A percentile compares a stretch with the other conserved stretches of the same genome.
Conservation (phyloP, 148 eudicot genomes). For the Selenicereus undatus region DNA sequence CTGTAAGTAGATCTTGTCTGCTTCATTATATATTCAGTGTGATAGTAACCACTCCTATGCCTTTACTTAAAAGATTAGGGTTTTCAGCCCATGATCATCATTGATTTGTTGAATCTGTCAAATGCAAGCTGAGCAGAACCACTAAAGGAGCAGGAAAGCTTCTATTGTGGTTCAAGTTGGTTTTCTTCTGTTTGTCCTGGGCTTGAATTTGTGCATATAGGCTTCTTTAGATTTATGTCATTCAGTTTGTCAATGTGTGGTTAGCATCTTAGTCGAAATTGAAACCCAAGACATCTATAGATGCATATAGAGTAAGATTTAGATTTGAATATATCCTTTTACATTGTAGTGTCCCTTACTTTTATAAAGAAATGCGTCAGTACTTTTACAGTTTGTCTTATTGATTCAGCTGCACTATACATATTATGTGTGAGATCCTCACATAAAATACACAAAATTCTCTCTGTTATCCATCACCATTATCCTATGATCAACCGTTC, state of each 20-base stretch:
- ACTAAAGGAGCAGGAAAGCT: not conserved
- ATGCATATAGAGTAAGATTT: not conserved
- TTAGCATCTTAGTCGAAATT: not conserved
- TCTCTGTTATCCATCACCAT: too few relatives aligned
- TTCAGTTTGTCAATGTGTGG: not conserved
- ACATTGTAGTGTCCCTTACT: too few relatives aligned
- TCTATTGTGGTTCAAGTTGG: too few relatives aligned
- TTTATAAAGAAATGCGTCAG: not conserved
- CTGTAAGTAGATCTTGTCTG: slow-evolving; percentile 1
- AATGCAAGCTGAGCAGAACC: not conserved
- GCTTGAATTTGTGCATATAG: not conserved
- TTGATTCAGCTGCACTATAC: not conserved
- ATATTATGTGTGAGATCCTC: not conserved
- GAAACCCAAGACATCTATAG: not conserved
- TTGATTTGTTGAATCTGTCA: not conserved
- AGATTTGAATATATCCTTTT: not conserved
- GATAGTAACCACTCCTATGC: slow-evolving; percentile 5
- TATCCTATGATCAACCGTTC: not conserved
- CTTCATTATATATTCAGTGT: not conserved
- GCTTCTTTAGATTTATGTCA: not conserved
- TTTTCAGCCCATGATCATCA: not conserved
- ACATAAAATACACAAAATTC: not conserved
- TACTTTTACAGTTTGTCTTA: not conserved
- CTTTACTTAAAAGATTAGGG: not conserved
- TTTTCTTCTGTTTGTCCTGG: not conserved